Evolutionary conservation across 108 stramenopile species (phyloP).

Genomic region (Bacterosira constricta): DNA sequence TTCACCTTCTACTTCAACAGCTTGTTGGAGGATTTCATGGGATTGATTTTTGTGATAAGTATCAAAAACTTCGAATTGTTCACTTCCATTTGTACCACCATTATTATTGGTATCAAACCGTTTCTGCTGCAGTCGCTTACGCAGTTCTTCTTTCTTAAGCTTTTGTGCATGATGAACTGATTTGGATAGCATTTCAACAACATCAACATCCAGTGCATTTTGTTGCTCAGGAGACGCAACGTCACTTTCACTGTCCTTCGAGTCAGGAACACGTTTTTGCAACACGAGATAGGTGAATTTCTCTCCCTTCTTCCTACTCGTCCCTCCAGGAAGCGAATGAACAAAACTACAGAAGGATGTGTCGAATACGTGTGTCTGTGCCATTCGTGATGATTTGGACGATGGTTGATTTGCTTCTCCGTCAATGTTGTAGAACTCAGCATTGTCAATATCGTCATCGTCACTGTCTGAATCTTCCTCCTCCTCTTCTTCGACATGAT

Average conservation of each 20-base stretch:
- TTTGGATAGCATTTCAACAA: constrained; percentile 56
- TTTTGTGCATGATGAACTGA: constrained; percentile 49
- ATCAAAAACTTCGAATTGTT: constrained; percentile 1
- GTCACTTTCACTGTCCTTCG: not conserved
- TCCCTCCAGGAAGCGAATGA: constrained; percentile 72
- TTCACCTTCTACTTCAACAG: constrained; percentile 44
- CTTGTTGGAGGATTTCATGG: constrained; percentile 35
- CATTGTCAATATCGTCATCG: constrained; percentile 16
- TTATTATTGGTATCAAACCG: not conserved
- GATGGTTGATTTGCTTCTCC: not conserved
- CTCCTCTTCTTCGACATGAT: constrained; percentile 44
- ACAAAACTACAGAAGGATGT: constrained; percentile 84
- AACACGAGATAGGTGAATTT: constrained; percentile 86
- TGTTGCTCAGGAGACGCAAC: constrained; percentile 1
- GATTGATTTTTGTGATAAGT: constrained; percentile 10
- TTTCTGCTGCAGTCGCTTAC: constrained; percentile 3
- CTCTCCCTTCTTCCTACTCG: constrained; percentile 59
- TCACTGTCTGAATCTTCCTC: constrained; percentile 37
- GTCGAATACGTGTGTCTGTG: constrained; percentile 64
- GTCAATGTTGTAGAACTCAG: constrained; percentile 17
- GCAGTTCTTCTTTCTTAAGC: constrained; percentile 27
- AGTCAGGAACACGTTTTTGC: constrained; percentile 59
- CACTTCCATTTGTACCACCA: not conserved
- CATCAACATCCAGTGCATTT: constrained; percentile 10
- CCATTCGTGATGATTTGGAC: constrained; percentile 7